Evolutionary conservation across 2,329 filamentous ascomycete genomes (phyloP).

Genomic region (Ascochyta clinopodiicola): DNA sequence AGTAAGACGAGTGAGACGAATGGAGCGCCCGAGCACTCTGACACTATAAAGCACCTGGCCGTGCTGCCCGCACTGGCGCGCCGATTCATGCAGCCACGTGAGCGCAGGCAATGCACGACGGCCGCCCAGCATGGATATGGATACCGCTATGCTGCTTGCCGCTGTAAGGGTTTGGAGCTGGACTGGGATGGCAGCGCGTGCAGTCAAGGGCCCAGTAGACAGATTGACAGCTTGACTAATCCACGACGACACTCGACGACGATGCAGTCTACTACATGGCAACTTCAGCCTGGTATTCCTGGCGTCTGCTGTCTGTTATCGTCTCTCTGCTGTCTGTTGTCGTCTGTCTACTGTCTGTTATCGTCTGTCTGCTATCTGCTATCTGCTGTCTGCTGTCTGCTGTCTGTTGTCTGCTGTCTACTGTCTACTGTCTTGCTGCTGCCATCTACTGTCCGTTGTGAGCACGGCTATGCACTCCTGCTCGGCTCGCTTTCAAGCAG

Average conservation of each 20-base stretch:
- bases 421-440: neutral
- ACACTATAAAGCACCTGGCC: conserved; percentile 9
- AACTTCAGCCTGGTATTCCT: too few species aligned
- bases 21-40: neutral
- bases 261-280: too few species aligned
- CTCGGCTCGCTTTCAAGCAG: neutral
- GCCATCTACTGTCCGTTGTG: neutral
- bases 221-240: conserved; percentile 7
- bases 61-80: conserved; percentile 5
- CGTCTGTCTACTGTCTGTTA: too few species aligned
- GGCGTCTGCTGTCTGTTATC: neutral
- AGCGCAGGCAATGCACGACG: conserved; percentile 18
- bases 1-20: conserved; percentile 4
- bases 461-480: neutral
- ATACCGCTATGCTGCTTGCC: conserved; percentile 16
- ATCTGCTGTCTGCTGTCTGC: neutral
- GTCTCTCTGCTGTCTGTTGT: too few species aligned
- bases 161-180: conserved; percentile 22
- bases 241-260: neutral
- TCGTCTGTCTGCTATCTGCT: too few species aligned
- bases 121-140: conserved; percentile 5
- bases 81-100: conserved; percentile 21
- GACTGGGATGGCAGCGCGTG: conserved; percentile 5
- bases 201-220: conserved; percentile 4
- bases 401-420: neutral